These are phyloP conservation scores for Calendula officinalis DNA, from an alignment of 129 eudicot species.

Conservation along the genomic window DNA sequence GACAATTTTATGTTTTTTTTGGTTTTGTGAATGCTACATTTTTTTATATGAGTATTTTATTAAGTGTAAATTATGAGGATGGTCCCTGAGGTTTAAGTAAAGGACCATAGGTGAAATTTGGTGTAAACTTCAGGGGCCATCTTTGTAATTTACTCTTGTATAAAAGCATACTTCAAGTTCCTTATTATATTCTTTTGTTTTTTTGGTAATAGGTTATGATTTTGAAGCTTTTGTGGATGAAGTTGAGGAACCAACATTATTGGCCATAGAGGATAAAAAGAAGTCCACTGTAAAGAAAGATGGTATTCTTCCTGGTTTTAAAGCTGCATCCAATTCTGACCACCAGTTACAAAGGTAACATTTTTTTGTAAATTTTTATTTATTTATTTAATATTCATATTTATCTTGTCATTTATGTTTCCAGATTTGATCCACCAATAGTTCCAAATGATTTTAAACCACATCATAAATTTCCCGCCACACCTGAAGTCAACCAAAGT, in stretches of 20 bases:
- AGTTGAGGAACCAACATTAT: slow-evolving; percentile 68
- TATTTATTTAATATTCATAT: background rate
- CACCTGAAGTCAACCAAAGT: slow-evolving; percentile 41
- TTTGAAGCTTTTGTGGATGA: slow-evolving; percentile 78
- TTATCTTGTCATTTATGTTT: background rate
- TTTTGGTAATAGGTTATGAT: slow-evolving; percentile 56
- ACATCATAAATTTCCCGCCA: slow-evolving; percentile 62
- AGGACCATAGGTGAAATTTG: too few relatives aligned
- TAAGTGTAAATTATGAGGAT: too few relatives aligned
- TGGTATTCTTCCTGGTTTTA: slow-evolving; percentile 70
- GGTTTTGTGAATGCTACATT: background rate
- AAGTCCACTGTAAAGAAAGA: slow-evolving; percentile 45
- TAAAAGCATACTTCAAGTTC: slow-evolving; percentile 1
- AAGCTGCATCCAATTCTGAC: slow-evolving; percentile 60
- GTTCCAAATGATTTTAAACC: slow-evolving; percentile 87
- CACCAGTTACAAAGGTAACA: slow-evolving; percentile 64
- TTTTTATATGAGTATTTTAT: too few relatives aligned
- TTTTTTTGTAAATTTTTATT: background rate
- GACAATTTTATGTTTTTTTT: slow-evolving; percentile 11
- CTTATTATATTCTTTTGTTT: background rate
- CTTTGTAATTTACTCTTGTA: background rate
- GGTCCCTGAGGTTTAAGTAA: too few relatives aligned
- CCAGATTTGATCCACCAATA: slow-evolving; percentile 88
- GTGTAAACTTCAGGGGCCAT: too few relatives aligned
- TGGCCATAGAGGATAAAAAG: slow-evolving; percentile 47